Evolutionary conservation across 2,329 filamentous ascomycete genomes (phyloP).

Genomic region (Aspergillus niger): DNA sequence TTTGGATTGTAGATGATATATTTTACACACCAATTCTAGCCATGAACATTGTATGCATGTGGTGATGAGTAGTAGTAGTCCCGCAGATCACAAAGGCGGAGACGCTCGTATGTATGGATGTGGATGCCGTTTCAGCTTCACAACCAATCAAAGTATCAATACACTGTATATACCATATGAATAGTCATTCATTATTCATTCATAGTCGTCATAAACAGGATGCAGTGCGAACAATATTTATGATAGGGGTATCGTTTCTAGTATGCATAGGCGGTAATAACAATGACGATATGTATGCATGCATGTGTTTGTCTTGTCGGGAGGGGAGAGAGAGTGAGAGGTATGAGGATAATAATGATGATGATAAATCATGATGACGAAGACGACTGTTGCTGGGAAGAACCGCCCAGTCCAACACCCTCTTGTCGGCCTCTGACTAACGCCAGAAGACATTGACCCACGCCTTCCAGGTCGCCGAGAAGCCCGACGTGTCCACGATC

Average conservation of each 20-base stretch:
- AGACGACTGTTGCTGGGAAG: not conserved
- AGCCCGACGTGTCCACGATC: conserved; percentile 87
- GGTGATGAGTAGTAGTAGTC: too few species aligned
- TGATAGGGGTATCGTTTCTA: not conserved
- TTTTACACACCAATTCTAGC: too few species aligned
- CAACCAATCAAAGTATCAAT: too few species aligned
- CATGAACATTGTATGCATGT: too few species aligned
- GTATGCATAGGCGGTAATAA: not conserved
- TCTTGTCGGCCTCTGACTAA: conserved; percentile 67
- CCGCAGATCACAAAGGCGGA: too few species aligned
- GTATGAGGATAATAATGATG: not conserved
- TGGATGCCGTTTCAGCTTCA: too few species aligned
- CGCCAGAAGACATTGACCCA: conserved; percentile 72
- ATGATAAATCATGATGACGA: conserved; percentile 6
- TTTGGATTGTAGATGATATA: too few species aligned
- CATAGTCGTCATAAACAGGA: conserved; percentile 5
- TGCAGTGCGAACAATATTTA: not conserved
- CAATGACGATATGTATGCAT: conserved; percentile 1
- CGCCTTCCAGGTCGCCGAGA: conserved; percentile 78
- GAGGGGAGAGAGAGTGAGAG: not conserved
- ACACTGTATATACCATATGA: not conserved
- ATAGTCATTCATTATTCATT: conserved; percentile 5
- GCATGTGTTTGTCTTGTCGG: conserved; percentile 5
- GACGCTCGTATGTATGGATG: too few species aligned
- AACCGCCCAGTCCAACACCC: conserved; percentile 67